These are phyloP conservation scores for Penicillium malachiteum DNA, from an alignment of 495 filamentous ascomycete genomes.

Conservation along the genomic window DNA sequence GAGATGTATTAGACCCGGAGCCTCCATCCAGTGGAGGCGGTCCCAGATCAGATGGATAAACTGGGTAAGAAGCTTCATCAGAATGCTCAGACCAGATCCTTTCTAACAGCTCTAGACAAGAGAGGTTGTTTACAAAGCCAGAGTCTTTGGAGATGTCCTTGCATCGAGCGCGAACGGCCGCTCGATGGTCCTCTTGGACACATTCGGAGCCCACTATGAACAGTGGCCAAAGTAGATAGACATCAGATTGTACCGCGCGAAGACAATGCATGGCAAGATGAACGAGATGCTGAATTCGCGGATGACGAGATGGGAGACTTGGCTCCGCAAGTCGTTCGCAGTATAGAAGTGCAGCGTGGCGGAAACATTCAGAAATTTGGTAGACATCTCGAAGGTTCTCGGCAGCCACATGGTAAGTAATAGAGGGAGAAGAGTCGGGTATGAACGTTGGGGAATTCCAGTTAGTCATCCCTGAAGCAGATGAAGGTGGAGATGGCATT, in stretches of 20 bases:
- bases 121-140: constrained; percentile 90
- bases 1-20: constrained; percentile 18
- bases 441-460: constrained; percentile 42
- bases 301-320: constrained; percentile 66
- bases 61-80: constrained; percentile 20
- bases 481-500: constrained; percentile 23
- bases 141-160: constrained; percentile 81
- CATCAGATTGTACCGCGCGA: constrained; percentile 73
- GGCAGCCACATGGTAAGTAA: constrained; percentile 30
- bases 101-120: constrained; percentile 82
- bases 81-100: constrained; percentile 68
- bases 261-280: constrained; percentile 79
- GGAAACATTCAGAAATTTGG: constrained; percentile 82
- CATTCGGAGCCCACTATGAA: constrained; percentile 92
- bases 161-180: constrained; percentile 74
- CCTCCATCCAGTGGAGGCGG: constrained; percentile 20
- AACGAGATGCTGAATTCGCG: constrained; percentile 81
- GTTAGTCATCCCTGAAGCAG: constrained; percentile 14
- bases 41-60: constrained; percentile 20
- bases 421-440: constrained; percentile 28
- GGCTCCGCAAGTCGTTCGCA: constrained; percentile 85
- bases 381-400: constrained; percentile 53
- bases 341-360: constrained; percentile 85
- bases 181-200: constrained; percentile 75
- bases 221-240: constrained; percentile 91